phyloP scores from a whole-genome alignment of 257 asterid genomes.

The Solanum peruvianum region DNA sequence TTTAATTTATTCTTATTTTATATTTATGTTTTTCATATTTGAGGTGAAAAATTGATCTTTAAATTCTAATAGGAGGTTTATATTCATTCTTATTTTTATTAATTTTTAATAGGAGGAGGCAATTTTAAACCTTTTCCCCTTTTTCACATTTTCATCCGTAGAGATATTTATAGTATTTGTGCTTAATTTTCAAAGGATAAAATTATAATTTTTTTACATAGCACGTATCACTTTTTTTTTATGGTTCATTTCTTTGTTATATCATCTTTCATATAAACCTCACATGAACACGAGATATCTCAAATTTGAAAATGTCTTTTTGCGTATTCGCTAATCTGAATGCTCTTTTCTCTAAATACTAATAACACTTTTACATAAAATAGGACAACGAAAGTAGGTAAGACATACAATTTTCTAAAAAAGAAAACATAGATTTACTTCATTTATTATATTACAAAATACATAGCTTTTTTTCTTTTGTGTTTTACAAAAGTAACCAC shows the following conservation, averaged over 20 bases:
- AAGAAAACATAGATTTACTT: neutral
- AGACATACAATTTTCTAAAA: neutral
- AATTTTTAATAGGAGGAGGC: too few relatives aligned
- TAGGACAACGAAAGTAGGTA: neutral
- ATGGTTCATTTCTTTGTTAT: neutral
- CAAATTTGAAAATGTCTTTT: fast-evolving
- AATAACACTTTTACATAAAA: neutral
- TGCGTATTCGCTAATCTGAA: fast-evolving
- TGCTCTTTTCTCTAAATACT: neutral
- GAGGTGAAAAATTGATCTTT: too few relatives aligned
- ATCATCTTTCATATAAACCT: neutral
- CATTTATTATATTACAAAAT: neutral
- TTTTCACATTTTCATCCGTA: too few relatives aligned
- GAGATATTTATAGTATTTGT: neutral
- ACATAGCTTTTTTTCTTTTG: neutral
- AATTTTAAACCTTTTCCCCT: too few relatives aligned
- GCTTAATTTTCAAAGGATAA: too few relatives aligned
- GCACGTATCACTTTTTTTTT: neutral
- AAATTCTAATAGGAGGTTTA: too few relatives aligned
- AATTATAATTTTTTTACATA: too few relatives aligned
- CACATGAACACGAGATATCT: neutral
- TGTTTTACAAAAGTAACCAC: neutral
- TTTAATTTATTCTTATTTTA: too few relatives aligned
- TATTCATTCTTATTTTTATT: too few relatives aligned
- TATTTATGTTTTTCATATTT: too few relatives aligned